Percentiles rank a stretch among this genome's conserved stretches.
These are phyloP conservation scores for Triticum timopheevii DNA, from an alignment of 176 grass and related monocot genomes.

Conservation along the genomic window DNA sequence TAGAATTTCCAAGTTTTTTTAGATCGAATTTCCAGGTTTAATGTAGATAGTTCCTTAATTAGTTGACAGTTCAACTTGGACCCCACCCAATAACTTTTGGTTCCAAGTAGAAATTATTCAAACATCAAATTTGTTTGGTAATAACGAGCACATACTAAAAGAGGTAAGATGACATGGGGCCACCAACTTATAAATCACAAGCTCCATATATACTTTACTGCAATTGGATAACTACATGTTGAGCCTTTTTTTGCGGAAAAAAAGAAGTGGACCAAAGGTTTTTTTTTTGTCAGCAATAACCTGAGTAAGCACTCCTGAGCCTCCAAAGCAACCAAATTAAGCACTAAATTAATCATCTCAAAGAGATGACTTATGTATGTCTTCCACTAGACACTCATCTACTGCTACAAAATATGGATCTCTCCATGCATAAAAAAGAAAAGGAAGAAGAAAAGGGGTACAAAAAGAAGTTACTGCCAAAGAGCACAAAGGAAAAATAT, in stretches of 20 bases:
- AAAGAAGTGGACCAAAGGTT: no score
- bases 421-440: neutral
- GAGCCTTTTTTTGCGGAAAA: no score
- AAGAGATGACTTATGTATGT: slow-evolving; percentile 24
- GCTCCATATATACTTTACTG: neutral
- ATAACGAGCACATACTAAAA: slow-evolving; percentile 13
- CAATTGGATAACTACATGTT: slow-evolving; percentile 24
- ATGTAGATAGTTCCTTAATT: no score
- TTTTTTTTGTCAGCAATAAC: slow-evolving; percentile 3
- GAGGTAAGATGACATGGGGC: neutral
- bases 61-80: no score
- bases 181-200: slow-evolving; percentile 28
- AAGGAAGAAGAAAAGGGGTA: neutral
- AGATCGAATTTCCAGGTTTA: no score
- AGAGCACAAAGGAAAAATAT: neutral
- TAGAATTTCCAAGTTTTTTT: no score
- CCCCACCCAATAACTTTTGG: no score
- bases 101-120: no score
- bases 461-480: neutral
- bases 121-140: neutral
- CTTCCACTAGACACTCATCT: slow-evolving; percentile 19
- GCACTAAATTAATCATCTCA: neutral
- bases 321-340: slow-evolving; percentile 6
- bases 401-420: slow-evolving; percentile 41
- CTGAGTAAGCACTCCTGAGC: neutral